Percentiles rank a stretch among this genome's conserved stretches.
These are phyloP conservation scores for Trametes cubensis DNA, from an alignment of 768 basidiomycete genomes.

Conservation along the genomic window DNA sequence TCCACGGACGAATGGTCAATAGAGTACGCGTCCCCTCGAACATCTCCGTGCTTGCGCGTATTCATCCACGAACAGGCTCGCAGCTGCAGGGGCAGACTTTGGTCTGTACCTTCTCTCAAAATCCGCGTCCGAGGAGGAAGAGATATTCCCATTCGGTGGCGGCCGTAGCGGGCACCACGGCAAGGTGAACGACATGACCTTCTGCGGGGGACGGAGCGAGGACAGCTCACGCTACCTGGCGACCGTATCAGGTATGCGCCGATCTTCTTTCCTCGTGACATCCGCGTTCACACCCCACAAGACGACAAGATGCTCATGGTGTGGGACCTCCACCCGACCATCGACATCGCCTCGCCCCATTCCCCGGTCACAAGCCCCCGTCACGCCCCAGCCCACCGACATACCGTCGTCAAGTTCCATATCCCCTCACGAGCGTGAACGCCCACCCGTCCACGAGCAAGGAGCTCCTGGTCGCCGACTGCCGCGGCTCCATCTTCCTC, in stretches of 20 bases:
- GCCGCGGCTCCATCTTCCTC: slow-evolving; percentile 70
- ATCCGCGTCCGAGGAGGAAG: slow-evolving; percentile 48
- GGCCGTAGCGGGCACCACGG: slow-evolving; percentile 83
- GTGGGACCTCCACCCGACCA: slow-evolving; percentile 75
- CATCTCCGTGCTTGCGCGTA: slow-evolving; percentile 1
- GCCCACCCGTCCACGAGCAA: slow-evolving; percentile 75
- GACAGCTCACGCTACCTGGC: slow-evolving; percentile 76
- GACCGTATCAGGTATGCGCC: slow-evolving; percentile 68
- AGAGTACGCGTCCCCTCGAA: slow-evolving; percentile 50
- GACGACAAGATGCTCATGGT: slow-evolving; percentile 87
- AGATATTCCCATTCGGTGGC: slow-evolving; percentile 73
- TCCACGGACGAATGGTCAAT: slow-evolving; percentile 66
- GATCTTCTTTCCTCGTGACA: background rate
- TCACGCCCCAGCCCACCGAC: slow-evolving; percentile 80
- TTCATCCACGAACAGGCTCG: slow-evolving; percentile 50
- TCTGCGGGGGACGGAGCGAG: slow-evolving; percentile 73
- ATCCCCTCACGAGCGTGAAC: slow-evolving; percentile 68
- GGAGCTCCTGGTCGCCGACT: slow-evolving; percentile 79
- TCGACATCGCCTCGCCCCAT: slow-evolving; percentile 47
- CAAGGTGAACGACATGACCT: slow-evolving; percentile 75
- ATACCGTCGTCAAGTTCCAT: slow-evolving; percentile 70
- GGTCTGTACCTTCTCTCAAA: slow-evolving; percentile 72
- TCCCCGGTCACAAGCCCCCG: slow-evolving; percentile 36
- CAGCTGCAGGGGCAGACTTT: slow-evolving; percentile 68
- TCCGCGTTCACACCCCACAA: slow-evolving; percentile 31